Conservation (phyloP, 177 flowering plant genomes). For the Vitis hybrid region DNA sequence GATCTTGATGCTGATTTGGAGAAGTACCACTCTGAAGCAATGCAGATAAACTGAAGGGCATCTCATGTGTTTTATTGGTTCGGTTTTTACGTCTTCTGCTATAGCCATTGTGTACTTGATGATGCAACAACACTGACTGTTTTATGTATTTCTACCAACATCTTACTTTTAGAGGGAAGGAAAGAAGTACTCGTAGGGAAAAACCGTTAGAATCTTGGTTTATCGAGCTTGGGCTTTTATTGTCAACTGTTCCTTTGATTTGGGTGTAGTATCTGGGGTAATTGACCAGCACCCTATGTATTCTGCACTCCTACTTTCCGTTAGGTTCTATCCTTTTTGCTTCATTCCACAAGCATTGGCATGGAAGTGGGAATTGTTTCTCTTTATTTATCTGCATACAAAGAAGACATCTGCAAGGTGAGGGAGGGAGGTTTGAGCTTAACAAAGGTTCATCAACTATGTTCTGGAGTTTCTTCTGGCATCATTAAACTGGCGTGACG, state of each 20-base stretch:
- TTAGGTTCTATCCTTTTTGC: constrained; percentile 12
- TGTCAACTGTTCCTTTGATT: constrained; percentile 21
- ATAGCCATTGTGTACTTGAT: constrained; percentile 20
- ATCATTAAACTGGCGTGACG: constrained; percentile 1
- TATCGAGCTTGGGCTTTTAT: constrained; percentile 23
- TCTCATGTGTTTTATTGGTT: constrained; percentile 1
- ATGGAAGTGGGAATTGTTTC: constrained; percentile 8
- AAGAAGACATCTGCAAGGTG: constrained; percentile 16
- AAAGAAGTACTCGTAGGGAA: constrained; percentile 3
- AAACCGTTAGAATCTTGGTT: constrained; percentile 20
- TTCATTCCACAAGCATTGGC: constrained; percentile 8
- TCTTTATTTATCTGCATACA: background rate
- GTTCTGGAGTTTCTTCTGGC: constrained; percentile 11
- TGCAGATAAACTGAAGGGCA: constrained; percentile 49
- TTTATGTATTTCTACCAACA: constrained; percentile 29
- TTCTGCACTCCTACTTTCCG: constrained; percentile 6
- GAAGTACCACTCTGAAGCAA: constrained; percentile 80
- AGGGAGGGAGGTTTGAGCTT: constrained; percentile 13
- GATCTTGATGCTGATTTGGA: constrained; percentile 95
- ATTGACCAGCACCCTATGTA: constrained; percentile 16
- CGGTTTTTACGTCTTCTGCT: constrained; percentile 13
- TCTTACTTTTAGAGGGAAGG: constrained; percentile 3
- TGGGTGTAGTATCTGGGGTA: constrained; percentile 23
- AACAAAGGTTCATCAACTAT: constrained; percentile 10
- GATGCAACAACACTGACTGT: constrained; percentile 17